Evolutionary conservation across 2,329 filamentous ascomycete species (phyloP).

Genomic region (Phaeosphaeriaceae sp.): DNA sequence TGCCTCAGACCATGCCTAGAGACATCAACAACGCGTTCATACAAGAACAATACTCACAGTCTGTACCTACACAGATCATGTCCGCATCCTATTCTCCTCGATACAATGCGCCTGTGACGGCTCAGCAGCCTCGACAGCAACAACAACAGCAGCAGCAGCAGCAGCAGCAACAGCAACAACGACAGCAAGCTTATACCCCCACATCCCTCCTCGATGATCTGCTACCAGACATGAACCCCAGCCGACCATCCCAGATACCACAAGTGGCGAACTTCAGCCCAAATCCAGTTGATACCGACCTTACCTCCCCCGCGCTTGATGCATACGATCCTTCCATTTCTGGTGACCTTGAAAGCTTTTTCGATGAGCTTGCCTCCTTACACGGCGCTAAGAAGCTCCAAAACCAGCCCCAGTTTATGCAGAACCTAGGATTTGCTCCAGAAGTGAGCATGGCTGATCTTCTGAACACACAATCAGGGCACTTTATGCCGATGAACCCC

Average conservation of each 20-base stretch:
- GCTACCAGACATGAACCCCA: slow-evolving; percentile 27
- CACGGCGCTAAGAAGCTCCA: slow-evolving; percentile 62
- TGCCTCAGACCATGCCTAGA: not conserved
- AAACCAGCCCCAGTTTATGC: slow-evolving; percentile 69
- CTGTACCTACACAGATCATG: not conserved
- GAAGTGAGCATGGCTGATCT: slow-evolving; percentile 66
- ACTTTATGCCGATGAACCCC: slow-evolving; percentile 46
- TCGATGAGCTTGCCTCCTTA: slow-evolving; percentile 64
- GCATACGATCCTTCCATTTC: slow-evolving; percentile 45
- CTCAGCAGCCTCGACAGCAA: not conserved
- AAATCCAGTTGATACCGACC: slow-evolving; percentile 12
- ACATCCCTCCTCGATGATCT: slow-evolving; percentile 28
- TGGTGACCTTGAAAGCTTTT: slow-evolving; percentile 58
- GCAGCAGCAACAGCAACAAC: slow-evolving; percentile 8
- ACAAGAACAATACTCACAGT: not conserved
- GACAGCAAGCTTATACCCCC: slow-evolving; percentile 7
- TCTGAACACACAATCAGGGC: slow-evolving; percentile 40
- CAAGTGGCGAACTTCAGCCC: slow-evolving; percentile 7
- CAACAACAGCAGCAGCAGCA: slow-evolving; percentile 15
- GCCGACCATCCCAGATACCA: slow-evolving; percentile 2
- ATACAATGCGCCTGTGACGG: slow-evolving; percentile 4
- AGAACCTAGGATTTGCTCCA: slow-evolving; percentile 69
- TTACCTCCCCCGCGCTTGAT: slow-evolving; percentile 13
- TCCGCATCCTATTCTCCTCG: not conserved
- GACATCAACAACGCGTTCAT: slow-evolving; percentile 4